Evolutionary conservation across 208 protist genomes (phyloP).

Genomic region (Strigomonas galati): DNA sequence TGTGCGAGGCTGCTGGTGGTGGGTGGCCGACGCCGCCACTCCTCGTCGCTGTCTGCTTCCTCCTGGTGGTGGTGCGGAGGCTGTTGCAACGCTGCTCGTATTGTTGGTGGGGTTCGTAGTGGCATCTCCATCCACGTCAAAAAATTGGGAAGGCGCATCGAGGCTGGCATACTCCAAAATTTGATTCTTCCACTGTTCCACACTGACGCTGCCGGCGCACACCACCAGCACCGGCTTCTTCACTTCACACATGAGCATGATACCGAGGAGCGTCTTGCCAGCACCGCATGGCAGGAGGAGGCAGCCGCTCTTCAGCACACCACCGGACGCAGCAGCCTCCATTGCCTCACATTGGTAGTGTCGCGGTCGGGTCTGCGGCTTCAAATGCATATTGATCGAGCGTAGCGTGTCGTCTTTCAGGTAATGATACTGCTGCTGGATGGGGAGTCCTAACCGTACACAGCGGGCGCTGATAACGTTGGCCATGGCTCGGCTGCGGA

Average conservation of each 20-base stretch:
- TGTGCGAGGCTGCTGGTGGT: background rate
- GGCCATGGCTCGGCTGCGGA: constrained; percentile 55
- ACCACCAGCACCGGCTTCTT: constrained; percentile 95
- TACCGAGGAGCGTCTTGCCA: constrained; percentile 99
- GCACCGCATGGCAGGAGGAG: constrained; percentile 99
- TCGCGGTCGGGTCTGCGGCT: constrained; percentile 71
- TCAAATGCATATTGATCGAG: constrained; percentile 52
- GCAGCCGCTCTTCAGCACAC: constrained; percentile 91
- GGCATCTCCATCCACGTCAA: background rate
- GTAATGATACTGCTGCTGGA: constrained; percentile 86
- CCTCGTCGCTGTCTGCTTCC: no score
- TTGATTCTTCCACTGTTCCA: constrained; percentile 97
- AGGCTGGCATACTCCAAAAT: constrained; percentile 89
- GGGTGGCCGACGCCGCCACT: background rate
- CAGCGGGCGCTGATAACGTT: constrained; percentile 71
- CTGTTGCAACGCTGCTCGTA: background rate
- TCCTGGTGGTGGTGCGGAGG: no score
- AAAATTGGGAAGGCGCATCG: constrained; percentile 23
- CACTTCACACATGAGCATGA: constrained; percentile 95
- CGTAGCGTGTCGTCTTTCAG: constrained; percentile 64
- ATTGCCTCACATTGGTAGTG: constrained; percentile 83
- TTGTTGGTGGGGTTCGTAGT: background rate
- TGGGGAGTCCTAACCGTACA: constrained; percentile 68
- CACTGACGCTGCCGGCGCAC: constrained; percentile 93
- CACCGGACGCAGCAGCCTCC: constrained; percentile 53